A percentile compares a stretch with the other conserved stretches of the same genome.
phyloP scores from a whole-genome alignment of 176 grass and related monocot genomes.

The Carex kokanica region DNA sequence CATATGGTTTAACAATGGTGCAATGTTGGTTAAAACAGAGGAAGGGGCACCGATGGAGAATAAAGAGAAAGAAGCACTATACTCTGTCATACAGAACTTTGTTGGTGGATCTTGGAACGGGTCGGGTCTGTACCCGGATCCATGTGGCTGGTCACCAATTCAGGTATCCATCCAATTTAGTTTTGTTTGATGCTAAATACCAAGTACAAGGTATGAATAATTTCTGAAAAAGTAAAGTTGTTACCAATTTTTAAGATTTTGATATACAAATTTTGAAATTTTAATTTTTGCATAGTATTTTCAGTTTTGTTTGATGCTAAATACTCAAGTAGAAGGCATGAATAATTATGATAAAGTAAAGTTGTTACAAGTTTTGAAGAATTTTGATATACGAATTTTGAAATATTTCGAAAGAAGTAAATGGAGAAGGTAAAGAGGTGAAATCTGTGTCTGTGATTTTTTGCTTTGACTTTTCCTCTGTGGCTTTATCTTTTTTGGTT shows the following conservation, averaged over 20 bases:
- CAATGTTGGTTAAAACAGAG: slow-evolving; percentile 22
- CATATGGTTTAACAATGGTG: not conserved
- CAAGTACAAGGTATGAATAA: not conserved
- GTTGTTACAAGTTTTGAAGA: not conserved
- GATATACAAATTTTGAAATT: not conserved
- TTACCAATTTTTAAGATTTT: not conserved
- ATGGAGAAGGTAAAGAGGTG: not conserved
- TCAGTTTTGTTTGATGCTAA: not conserved
- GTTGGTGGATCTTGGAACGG: slow-evolving; percentile 86
- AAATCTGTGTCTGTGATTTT: slow-evolving; percentile 18
- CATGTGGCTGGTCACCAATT: slow-evolving; percentile 93
- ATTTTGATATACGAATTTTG: not conserved
- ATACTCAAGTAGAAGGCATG: not conserved
- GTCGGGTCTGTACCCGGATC: slow-evolving; percentile 73
- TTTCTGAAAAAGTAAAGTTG: too few relatives aligned
- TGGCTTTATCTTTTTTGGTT: slow-evolving; percentile 25
- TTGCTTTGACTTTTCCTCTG: slow-evolving; percentile 12
- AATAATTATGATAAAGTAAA: not conserved
- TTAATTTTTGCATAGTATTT: too few relatives aligned
- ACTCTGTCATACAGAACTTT: slow-evolving; percentile 61
- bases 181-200: too few relatives aligned
- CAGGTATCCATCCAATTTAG: slow-evolving; percentile 41
- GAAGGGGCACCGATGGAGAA: slow-evolving; percentile 60
- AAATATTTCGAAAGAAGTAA: not conserved
- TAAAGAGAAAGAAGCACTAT: slow-evolving; percentile 52